Evolutionary conservation across 1,284 basidiomycete species (phyloP).

Genomic region (Volvariella surrecta): DNA sequence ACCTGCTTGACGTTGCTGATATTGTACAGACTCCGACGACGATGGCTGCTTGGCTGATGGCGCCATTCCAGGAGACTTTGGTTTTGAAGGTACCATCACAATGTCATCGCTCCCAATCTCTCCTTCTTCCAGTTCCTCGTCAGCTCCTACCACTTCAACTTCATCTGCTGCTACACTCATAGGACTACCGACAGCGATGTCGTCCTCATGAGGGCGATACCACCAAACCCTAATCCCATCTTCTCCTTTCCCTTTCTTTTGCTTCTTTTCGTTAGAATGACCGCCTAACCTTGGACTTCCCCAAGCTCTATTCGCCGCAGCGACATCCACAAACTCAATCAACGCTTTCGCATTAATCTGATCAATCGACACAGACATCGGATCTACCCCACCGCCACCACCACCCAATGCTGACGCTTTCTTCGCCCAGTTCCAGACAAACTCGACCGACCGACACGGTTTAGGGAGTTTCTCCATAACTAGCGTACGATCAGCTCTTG

Average conservation of each 20-base stretch:
- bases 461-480: slow-evolving; percentile 54
- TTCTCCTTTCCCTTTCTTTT: slow-evolving; percentile 29
- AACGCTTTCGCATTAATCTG: slow-evolving; percentile 36
- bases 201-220: slow-evolving; percentile 32
- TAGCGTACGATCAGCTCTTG: slow-evolving; percentile 41
- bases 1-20: background rate
- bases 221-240: slow-evolving; percentile 48
- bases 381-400: slow-evolving; percentile 18
- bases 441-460: slow-evolving; percentile 33
- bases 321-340: slow-evolving; percentile 40
- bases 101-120: slow-evolving; percentile 23
- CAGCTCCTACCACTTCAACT: slow-evolving; percentile 14
- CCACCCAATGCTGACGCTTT: slow-evolving; percentile 19
- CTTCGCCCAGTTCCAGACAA: slow-evolving; percentile 37
- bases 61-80: background rate
- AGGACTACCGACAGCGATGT: slow-evolving; percentile 15
- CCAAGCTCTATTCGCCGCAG: slow-evolving; percentile 40
- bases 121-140: slow-evolving; percentile 34
- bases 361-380: slow-evolving; percentile 30
- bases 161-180: too few species aligned
- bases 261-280: slow-evolving; percentile 16
- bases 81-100: background rate
- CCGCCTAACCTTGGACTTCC: slow-evolving; percentile 35
- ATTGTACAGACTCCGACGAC: background rate
- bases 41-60: background rate